Conservation (phyloP, 768 basidiomycete genomes). For the Tylopilus subfusipes region DNA sequence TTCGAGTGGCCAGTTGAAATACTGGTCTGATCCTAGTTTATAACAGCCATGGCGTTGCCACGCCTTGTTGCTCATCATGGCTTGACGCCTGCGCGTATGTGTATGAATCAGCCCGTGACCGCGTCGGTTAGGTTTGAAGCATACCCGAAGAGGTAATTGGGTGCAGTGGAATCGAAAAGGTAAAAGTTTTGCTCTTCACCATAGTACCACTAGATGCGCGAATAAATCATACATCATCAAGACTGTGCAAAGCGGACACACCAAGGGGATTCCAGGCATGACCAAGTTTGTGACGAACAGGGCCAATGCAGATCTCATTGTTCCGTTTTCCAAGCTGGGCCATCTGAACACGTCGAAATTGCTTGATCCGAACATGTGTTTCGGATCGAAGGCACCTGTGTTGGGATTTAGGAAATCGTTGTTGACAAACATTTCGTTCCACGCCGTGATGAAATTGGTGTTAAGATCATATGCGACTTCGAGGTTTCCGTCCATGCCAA, state of each 20-base stretch:
- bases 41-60: conserved; percentile 97
- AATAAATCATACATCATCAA: neutral
- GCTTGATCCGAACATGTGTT: conserved; percentile 88
- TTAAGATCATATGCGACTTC: conserved; percentile 84
- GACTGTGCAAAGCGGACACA: conserved; percentile 30
- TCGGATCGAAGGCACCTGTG: conserved; percentile 67
- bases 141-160: conserved; percentile 89
- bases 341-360: conserved; percentile 96
- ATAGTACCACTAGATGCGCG: conserved; percentile 58
- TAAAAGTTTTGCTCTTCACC: conserved; percentile 95
- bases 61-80: conserved; percentile 79
- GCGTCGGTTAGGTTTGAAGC: conserved; percentile 17
- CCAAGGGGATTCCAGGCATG: conserved; percentile 84
- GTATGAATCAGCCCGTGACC: neutral
- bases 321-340: conserved; percentile 85
- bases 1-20: conserved; percentile 90
- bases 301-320: conserved; percentile 68
- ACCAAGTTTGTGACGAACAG: conserved; percentile 76
- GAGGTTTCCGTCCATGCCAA: conserved; percentile 96
- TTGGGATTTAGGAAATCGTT: conserved; percentile 81
- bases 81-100: conserved; percentile 64
- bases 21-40: conserved; percentile 82
- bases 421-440: conserved; percentile 88
- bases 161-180: conserved; percentile 79
- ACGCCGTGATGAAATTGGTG: conserved; percentile 80